Base-by-base conservation (phyloP, 1,284 basidiomycete species). In the Apiotrichum porosum region DNA sequence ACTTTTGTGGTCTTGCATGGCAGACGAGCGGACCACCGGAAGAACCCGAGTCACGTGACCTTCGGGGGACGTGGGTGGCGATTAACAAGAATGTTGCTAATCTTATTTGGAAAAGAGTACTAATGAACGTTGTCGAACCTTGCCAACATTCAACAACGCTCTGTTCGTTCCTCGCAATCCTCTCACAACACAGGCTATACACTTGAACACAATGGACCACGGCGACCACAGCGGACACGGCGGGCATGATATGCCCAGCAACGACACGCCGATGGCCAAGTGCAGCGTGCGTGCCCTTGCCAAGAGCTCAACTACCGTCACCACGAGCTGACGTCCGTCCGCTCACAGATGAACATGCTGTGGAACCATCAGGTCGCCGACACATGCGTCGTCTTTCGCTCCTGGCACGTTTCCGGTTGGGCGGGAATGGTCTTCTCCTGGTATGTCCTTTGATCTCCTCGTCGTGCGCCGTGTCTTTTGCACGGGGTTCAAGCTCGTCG, bases 321-420 rank as follows among this genome's bases (percentile, higher is more conserved):
- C 17, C 42, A 19, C 3, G 30, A 12, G 30, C 21, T 32, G 8
- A n/a, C 18, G 3, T 31, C 12, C 18, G 19, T 47, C 43, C 17
- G 44, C 42, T 3, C 12, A 4, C 51, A 74, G 72, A 71, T 73
- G 72, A 70, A 73, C 62, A 74, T 74, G 72, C 62, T 74, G 15
- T 74, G 71, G 72, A 74, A 74, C 49, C 60, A 59, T 37, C 66
- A 73, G 35, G 59, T 73, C 35, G 56, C 52, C 23, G 60, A 69
- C 46, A 61, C 60, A n/a, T 72, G 69, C 38, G 67, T 72, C 33
- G 69, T 72, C 9, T 69, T 71, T 50, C 41, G 51, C 18, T 62
- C 61, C 28, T 74, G 72, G 72, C 68, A 72, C 49, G 71, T 74
- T 37, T 49, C 48, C 9, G 62, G 65, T 0, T 56, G 58, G 31